Base-by-base conservation (phyloP, 2,329 filamentous ascomycete species). In the Aureobasidium zeae region DNA sequence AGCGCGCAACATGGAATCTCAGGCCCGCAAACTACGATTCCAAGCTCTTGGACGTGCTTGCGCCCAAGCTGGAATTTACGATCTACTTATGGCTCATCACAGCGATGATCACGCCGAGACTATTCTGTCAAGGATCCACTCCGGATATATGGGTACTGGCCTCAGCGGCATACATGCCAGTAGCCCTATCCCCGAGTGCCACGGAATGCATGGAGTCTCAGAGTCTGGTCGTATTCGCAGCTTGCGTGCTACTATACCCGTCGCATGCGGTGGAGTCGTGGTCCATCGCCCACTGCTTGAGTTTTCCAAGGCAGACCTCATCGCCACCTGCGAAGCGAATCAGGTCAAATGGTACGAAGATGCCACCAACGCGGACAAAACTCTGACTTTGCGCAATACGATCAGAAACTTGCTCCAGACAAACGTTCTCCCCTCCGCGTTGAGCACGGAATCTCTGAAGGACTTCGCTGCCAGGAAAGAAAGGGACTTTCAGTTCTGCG, bases 81-180 rank as follows among this genome's bases (percentile, higher is more conserved):
- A 76, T 15, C 60, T 96, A 2, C 72, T 95, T 28, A 67, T 93
- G 20, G 91, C 81, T 3, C 91, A 98, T 58, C 91, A 98, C 59
- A 70, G 74, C 49, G 88, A 95, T 55, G 91, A 98, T 55, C 86
- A 91, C 57, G 83, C 87, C 45, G 91, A 98, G 65, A 95, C 88
- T 0, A 72, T 93, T 3, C 64, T 96, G 36, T 83, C 87, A 79
- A 76, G 91, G 30, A 62, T 96, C 25, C 63, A 81, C 7, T 68
- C 70, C 3, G 79, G 81, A 0, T 82, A 86, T 54, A 67, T 74
- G 2, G 74, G 76, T n/a, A 67, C 73, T n/a, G 87, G 85, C 0
- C 66, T 94, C 21, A 67, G 71, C 12, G 86, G 83, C 3, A 91
- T 94, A 54, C 72, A 70, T 8, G 54, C 67, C 3, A 68, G 74